Percentiles rank a stretch among this genome's conserved stretches.
These are phyloP conservation scores for Lichtheimia hyalospora DNA, from an alignment of 371 early-diverging fungal genomes.

Conservation along the genomic window DNA sequence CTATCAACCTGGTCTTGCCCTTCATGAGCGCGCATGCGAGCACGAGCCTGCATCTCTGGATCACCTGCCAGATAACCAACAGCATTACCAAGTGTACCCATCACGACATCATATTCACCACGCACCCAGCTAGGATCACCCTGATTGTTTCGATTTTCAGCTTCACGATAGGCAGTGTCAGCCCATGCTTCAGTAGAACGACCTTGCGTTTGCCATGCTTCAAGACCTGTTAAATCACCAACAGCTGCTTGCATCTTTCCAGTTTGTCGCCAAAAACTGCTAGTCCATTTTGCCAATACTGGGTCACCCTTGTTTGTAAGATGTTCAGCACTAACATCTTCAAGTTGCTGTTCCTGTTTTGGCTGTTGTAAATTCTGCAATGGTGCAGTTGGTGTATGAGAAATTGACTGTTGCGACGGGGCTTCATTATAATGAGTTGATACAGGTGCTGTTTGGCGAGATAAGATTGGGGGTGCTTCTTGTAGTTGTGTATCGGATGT, in stretches of 20 bases:
- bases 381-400: no score
- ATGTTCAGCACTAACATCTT: slow-evolving; percentile 6
- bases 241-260: slow-evolving; percentile 32
- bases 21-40: slow-evolving; percentile 22
- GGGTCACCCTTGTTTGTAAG: slow-evolving; percentile 20
- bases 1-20: slow-evolving; percentile 31
- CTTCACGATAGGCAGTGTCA: slow-evolving; percentile 25
- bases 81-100: slow-evolving; percentile 32
- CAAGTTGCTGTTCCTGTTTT: neutral
- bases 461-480: no score
- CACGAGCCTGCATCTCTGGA: slow-evolving; percentile 39
- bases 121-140: slow-evolving; percentile 37
- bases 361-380: neutral
- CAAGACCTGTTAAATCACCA: slow-evolving; percentile 26
- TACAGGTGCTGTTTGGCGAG: no score
- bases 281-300: slow-evolving; percentile 21
- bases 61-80: slow-evolving; percentile 46
- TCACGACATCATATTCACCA: slow-evolving; percentile 42
- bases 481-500: no score
- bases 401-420: no score
- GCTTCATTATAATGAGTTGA: no score
- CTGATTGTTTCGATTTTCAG: slow-evolving; percentile 16
- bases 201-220: slow-evolving; percentile 27
- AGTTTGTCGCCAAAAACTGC: slow-evolving; percentile 32
- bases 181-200: slow-evolving; percentile 24